Evolutionary conservation across 495 filamentous ascomycete species (phyloP), one percentile per base, ranked within the genome.

Genomic region (Trichoderma orchidacearum): DNA sequence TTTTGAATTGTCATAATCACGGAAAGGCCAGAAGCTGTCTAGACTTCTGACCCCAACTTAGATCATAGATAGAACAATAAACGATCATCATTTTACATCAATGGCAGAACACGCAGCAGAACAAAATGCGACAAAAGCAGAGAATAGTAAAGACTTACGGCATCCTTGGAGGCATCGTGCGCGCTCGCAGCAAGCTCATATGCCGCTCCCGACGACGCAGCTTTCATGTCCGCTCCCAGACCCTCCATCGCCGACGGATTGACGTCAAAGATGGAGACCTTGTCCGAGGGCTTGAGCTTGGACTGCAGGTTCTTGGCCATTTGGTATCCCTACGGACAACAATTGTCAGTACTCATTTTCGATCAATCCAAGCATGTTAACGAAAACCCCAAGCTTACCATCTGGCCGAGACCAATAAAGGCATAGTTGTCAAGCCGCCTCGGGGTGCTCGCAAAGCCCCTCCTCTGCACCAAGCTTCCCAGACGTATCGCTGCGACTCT

Each of bases 231-330:
- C 15, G 77, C 62, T 12, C 76, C 74, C 61, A 93, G 85, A 57
- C 72, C 75, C 53, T 77, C 66, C 15, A 76, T 74, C 1, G 81
- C 77, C 38, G 76, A 74, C 25, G 72, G 66, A 61, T 93, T 92
- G 61, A 90, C 82, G 65, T 95, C 89, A 56, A 82, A 86, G 18
- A 95, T 66, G 23, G 81, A 71, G 15, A 95, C 58, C 2, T 75
- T 84, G 65, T 94, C 89, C 21, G 68, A 72, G 1, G 80, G 74
- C 3, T 87, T 75, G 9, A 93, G 80, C 63, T 90, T 92, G 27
- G 82, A 74, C 59, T 87, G 85, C 1, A 95, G 73, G 62, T 93
- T 95, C 66, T 80, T 81, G n/a, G 89, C 89, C 89, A 95, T 94
- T 61, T 86, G 83, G 57, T 86, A 92, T 2, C 87, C 87, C 75